Evolutionary conservation across 192 early-diverging fungal species (phyloP).

Genomic region (Mortierella hygrophila): DNA sequence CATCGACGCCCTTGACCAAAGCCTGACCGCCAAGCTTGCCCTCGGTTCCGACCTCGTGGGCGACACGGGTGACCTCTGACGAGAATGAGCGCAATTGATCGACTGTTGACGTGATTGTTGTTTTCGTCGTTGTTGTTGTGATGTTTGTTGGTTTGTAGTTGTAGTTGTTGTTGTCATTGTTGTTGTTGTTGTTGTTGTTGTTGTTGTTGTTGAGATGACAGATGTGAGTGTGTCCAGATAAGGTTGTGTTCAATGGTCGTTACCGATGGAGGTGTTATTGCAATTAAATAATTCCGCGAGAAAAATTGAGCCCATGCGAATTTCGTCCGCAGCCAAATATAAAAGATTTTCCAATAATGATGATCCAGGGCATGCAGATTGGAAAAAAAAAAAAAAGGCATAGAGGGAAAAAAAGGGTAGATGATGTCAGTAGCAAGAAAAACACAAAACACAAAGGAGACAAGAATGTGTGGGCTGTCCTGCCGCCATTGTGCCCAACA

Average conservation of each 20-base stretch:
- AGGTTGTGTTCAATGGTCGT: not conserved
- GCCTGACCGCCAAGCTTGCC: slow-evolving; percentile 79
- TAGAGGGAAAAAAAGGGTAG: not conserved
- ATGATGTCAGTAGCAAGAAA: not conserved
- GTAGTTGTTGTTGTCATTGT: not conserved
- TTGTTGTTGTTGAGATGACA: not conserved
- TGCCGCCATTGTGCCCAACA: not conserved
- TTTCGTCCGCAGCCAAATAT: not conserved
- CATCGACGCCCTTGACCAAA: slow-evolving; percentile 67
- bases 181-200: not conserved
- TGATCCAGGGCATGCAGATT: not conserved
- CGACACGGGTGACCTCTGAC: slow-evolving; percentile 70
- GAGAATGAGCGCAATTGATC: slow-evolving; percentile 70
- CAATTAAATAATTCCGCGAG: not conserved
- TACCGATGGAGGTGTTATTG: not conserved
- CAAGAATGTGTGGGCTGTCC: not conserved
- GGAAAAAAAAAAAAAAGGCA: not conserved
- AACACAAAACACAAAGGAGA: not conserved
- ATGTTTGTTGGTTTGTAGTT: not conserved
- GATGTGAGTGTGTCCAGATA: not conserved
- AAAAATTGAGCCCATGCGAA: not conserved
- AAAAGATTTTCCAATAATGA: not conserved
- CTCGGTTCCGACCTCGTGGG: slow-evolving; percentile 79
- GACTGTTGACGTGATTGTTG: slow-evolving; percentile 64
- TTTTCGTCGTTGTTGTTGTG: not conserved